Base-by-base conservation (phyloP, 2,329 filamentous ascomycete species). In the Claviceps sp. region DNA sequence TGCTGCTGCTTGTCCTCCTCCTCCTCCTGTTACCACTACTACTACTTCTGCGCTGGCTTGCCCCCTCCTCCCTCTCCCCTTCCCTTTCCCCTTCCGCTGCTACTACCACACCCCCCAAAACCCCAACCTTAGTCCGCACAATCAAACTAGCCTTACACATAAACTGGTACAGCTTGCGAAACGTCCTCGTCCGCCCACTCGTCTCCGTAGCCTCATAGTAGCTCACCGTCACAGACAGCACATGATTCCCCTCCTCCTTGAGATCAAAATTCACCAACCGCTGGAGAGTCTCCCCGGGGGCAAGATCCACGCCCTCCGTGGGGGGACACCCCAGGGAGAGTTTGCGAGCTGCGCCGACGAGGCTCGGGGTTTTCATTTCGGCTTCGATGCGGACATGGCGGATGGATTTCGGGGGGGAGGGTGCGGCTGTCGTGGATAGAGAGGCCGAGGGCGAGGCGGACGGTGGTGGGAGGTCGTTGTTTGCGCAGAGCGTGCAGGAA, bases 161-260 rank as follows among this genome's bases (percentile, higher is more conserved):
- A 64, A 98, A 98, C 67, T 97, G 93, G 67, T 97, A 98, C 55
- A 98, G 72, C 70, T 97, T 97, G 58, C 91, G 76, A 64, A 97
- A 97, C 10, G 89, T 95, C 54, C 93, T 76, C 40, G 87, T 84
- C 48, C 88, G 78, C 3, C 81, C 81, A 57, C 76, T 79, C 17
- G 78, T 81, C 59, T 85, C 73, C n/a, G 77, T 78, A 0, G 87
- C 89, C 68, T 97, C 91, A 51, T 89, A 94, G 69, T 97, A 97
- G 58, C 85, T 91, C 54, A 97, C 87, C 51, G 89, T 96, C 55
- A 97, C 90, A 6, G 88, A 89, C 7, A 98, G 76, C 13, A 96
- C 88, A 67, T 98, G 90, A 60, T 87, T 90, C 0, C 93, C 93
- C 65, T 96, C 90, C 64, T 97, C 91, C 61, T 90, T 93, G 39